phyloP scores from a whole-genome alignment of 176 grass and related monocot genomes.

The Cenchrus americanus region DNA sequence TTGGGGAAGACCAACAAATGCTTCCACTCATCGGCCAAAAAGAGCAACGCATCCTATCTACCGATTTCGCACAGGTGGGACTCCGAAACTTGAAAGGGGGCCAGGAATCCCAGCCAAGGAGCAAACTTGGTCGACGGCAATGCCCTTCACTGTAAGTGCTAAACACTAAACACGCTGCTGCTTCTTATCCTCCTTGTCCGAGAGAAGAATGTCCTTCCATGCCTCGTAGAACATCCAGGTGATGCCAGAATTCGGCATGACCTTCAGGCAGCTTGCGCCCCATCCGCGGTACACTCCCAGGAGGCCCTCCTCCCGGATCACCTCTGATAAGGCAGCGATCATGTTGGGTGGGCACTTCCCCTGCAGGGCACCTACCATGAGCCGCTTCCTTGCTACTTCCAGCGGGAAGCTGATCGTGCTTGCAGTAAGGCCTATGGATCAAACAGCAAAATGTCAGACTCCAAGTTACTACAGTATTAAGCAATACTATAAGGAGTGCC shows the following conservation, averaged over 20 bases:
- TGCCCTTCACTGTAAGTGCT: background rate
- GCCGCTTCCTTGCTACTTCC: conserved; percentile 85
- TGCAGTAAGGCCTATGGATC: conserved; percentile 64
- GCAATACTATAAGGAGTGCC: background rate
- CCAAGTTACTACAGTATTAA: background rate
- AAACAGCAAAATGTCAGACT: conserved; percentile 22
- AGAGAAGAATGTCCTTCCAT: conserved; percentile 84
- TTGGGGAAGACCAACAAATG: conserved; percentile 3
- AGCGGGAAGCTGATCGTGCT: conserved; percentile 90
- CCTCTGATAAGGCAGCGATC: conserved; percentile 72
- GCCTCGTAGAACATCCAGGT: conserved; percentile 98
- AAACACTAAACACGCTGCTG: background rate
- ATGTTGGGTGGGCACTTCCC: conserved; percentile 80
- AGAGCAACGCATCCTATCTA: background rate
- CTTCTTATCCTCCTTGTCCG: conserved; percentile 23
- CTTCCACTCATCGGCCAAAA: conserved; percentile 12
- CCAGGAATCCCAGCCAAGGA: conserved; percentile 4
- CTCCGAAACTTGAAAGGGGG: conserved; percentile 9
- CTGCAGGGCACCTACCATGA: conserved; percentile 78
- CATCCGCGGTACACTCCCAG: conserved; percentile 78
- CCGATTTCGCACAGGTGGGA: background rate
- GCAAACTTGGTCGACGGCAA: conserved; percentile 2
- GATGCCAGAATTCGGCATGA: conserved; percentile 90
- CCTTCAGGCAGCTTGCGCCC: conserved; percentile 90
- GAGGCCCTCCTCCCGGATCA: conserved; percentile 64